Evolutionary conservation across 1,139 yeast genomes (phyloP).

Genomic region (Torulaspora pretoriensis): DNA sequence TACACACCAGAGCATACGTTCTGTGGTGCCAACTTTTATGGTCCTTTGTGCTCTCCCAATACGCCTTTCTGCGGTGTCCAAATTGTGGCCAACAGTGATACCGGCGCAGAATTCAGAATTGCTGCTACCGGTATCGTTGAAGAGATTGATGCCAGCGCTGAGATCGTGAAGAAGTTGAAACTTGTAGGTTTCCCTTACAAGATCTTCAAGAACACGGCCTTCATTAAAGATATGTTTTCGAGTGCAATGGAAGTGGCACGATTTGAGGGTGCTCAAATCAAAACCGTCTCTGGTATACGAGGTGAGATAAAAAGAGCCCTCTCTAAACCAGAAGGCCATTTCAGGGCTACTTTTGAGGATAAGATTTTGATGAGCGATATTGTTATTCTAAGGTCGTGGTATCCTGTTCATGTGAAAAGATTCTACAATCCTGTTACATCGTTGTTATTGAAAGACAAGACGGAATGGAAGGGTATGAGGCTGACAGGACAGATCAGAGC

Average conservation of each 20-base stretch:
- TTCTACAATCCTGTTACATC: constrained; percentile 97
- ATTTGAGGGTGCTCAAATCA: constrained; percentile 95
- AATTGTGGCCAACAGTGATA: constrained; percentile 73
- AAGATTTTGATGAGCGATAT: constrained; percentile 86
- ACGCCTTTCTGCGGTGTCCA: constrained; percentile 97
- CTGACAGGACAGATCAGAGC: constrained; percentile 91
- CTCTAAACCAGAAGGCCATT: constrained; percentile 93
- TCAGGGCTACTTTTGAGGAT: constrained; percentile 97
- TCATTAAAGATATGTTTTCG: constrained; percentile 92
- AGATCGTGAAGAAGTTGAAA: constrained; percentile 92
- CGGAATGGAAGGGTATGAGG: constrained; percentile 95
- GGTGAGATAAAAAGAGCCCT: constrained; percentile 97
- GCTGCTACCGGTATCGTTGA: constrained; percentile 98
- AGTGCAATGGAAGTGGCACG: constrained; percentile 92
- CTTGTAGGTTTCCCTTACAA: constrained; percentile 93
- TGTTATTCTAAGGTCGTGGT: constrained; percentile 91
- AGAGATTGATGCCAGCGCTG: constrained; percentile 82
- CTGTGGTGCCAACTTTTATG: constrained; percentile 94
- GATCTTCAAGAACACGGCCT: constrained; percentile 93
- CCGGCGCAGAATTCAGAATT: constrained; percentile 87
- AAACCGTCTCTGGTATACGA: constrained; percentile 94
- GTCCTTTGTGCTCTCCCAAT: constrained; percentile 95
- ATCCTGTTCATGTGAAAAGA: constrained; percentile 83
- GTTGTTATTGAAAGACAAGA: constrained; percentile 64
- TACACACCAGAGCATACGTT: constrained; percentile 98